Evolutionary conservation across 2,329 filamentous ascomycete species (phyloP), one percentile per base, ranked within the genome.

Genomic region (Colletotrichum chlorophyti): DNA sequence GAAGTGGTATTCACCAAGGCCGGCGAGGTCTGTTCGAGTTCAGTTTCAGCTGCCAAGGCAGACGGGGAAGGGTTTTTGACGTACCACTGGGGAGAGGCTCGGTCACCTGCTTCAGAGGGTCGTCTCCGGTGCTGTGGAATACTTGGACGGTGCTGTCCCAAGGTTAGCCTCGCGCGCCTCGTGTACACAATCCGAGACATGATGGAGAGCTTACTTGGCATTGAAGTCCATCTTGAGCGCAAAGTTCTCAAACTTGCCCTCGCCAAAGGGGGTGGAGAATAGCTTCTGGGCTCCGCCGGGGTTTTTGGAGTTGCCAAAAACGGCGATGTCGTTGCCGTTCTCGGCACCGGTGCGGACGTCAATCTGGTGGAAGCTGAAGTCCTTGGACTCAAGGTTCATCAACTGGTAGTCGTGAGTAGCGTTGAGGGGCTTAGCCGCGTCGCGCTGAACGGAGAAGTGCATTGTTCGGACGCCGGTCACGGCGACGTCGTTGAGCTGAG

Each of bases 1-100:
- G 14, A 80, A 68, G 65, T 81, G 78, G 63, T 64, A 79, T 57
- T 79, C 76, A 14, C 78, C 78, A n/a, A 71, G 71, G 4, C 77
- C 77, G 17, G 71, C 53, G 9, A 60, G 53, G 14, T 58, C 58
- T 60, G 2, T 2, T 11, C 7, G 6, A 15, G 3, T 24, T 58
- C 23, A 60, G 58, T 6, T 14, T 35, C 12, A 11, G 31, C 5
- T 6, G 4, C 6, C 2, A 6, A 15, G 3, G 21, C n/a, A 5
- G 11, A 5, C 4, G 5, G 5, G 3, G 7, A 8, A 66, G n/a
- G n/a, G n/a, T n/a, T n/a, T n/a, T n/a, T n/a, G n/a, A n/a, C 41
- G 76, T 68, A 61, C 78, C 71, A 37, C 74, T 75, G 14, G 66
- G 47, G 1, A 72, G 63, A 1, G 72, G 71, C 9, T 68, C 70